A percentile compares a stretch with the other conserved stretches of the same genome.
Evolutionary conservation across 768 basidiomycete genomes (phyloP).

Genomic region (Lenzites betulinus): DNA sequence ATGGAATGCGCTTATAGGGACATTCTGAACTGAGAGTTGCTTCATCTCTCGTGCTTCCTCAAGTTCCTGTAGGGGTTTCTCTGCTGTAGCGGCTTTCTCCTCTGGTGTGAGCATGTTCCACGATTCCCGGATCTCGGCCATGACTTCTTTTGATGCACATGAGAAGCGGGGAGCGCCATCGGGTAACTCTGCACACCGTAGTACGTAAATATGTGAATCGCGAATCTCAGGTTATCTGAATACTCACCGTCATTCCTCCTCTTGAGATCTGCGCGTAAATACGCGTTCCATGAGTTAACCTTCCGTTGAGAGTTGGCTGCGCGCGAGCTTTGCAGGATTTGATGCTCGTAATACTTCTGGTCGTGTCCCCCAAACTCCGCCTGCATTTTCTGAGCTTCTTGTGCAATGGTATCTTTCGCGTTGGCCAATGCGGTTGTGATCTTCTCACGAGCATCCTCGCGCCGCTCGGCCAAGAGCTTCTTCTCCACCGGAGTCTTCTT

Average conservation of each 20-base stretch:
- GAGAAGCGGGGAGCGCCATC: not conserved
- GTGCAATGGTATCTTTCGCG: not conserved
- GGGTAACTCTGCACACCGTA: not conserved
- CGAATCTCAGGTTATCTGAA: not conserved
- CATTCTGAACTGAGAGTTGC: not conserved
- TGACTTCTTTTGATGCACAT: not conserved
- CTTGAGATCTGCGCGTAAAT: not conserved
- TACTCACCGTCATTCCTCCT: not conserved
- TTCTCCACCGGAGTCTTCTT: not conserved
- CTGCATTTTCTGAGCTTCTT: not conserved
- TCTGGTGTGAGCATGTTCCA: not conserved
- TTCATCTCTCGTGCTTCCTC: not conserved
- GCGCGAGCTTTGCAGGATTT: not conserved
- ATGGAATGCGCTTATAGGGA: not conserved
- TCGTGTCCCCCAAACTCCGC: not conserved
- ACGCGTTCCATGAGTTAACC: constrained; percentile 9
- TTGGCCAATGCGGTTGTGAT: not conserved
- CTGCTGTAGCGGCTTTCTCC: not conserved
- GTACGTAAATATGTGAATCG: not conserved
- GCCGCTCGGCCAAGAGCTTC: not conserved
- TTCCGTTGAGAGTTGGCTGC: not conserved
- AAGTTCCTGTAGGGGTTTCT: not conserved
- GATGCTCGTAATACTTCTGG: not conserved
- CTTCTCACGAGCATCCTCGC: not conserved
- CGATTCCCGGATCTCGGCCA: not conserved